Evolutionary conservation across 2,329 filamentous ascomycete genomes (phyloP).

Genomic region (Ophiocordyceps camponoti-saundersi): DNA sequence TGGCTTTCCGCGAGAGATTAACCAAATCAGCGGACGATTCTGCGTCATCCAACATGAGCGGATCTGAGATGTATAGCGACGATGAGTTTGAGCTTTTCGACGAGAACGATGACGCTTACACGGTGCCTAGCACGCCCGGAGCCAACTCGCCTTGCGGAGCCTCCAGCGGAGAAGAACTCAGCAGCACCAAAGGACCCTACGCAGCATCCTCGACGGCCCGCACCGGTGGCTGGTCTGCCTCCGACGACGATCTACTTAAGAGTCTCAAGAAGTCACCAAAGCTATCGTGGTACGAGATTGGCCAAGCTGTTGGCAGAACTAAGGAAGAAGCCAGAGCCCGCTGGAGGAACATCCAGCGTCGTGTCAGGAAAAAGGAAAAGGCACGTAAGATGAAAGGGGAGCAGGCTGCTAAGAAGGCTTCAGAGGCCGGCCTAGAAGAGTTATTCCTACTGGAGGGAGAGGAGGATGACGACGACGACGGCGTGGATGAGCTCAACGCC

Average conservation of each 20-base stretch:
- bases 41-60: not conserved
- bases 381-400: not conserved
- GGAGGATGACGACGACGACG: constrained; percentile 4
- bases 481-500: not conserved
- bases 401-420: constrained; percentile 1
- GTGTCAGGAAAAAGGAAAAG: not conserved
- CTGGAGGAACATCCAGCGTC: constrained; percentile 13
- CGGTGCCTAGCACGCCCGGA: constrained; percentile 2
- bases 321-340: constrained; percentile 14
- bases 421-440: not conserved
- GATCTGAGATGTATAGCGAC: not conserved
- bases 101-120: constrained; percentile 1
- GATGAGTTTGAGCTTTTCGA: constrained; percentile 1
- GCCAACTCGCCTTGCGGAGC: constrained; percentile 1
- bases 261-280: constrained; percentile 15
- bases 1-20: not conserved
- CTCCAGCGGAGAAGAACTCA: not conserved
- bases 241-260: constrained; percentile 16
- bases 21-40: not conserved
- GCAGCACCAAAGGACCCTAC: not conserved
- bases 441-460: constrained; percentile 3
- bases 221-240: constrained; percentile 13
- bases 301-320: constrained; percentile 8
- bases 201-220: not conserved
- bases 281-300: constrained; percentile 14